Percentiles rank a stretch among this genome's conserved stretches.
Evolutionary conservation across 306 rosid species (phyloP).

Genomic region (Myrica gale): DNA sequence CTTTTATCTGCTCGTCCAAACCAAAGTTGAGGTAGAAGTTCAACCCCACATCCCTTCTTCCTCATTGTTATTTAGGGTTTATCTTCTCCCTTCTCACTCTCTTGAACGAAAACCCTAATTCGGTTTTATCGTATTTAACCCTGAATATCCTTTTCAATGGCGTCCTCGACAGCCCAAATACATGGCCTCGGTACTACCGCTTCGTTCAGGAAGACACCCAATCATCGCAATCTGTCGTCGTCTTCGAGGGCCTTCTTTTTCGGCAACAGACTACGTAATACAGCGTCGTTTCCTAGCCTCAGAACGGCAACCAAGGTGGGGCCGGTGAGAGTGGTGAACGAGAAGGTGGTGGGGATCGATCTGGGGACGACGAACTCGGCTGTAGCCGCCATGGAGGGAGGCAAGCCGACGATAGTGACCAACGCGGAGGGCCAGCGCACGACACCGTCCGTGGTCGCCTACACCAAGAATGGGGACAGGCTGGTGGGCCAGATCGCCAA

Average conservation of each 20-base stretch:
- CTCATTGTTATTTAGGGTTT: neutral
- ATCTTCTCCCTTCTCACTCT: neutral
- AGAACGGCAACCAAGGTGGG: constrained; percentile 25
- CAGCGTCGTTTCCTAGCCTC: constrained; percentile 38
- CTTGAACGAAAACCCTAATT: neutral
- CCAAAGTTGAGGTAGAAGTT: neutral
- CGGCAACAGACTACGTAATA: constrained; percentile 43
- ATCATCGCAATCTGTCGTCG: neutral
- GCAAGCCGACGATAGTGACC: constrained; percentile 74
- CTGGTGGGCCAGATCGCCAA: constrained; percentile 88
- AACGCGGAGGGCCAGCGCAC: constrained; percentile 91
- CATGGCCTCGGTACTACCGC: constrained; percentile 61
- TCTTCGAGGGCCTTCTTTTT: constrained; percentile 47
- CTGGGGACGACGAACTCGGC: constrained; percentile 84
- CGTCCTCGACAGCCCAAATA: constrained; percentile 64
- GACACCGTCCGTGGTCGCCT: constrained; percentile 92
- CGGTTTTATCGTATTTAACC: neutral
- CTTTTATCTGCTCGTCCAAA: neutral
- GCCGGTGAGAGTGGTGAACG: constrained; percentile 61
- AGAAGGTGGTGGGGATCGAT: constrained; percentile 84
- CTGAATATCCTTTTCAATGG: constrained; percentile 29
- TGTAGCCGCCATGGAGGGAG: constrained; percentile 88
- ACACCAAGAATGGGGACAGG: constrained; percentile 79
- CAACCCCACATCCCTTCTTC: neutral
- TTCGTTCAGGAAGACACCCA: constrained; percentile 3